Evolutionary conservation across 371 early-diverging fungal genomes (phyloP).

Genomic region (Mucor saturninus): DNA sequence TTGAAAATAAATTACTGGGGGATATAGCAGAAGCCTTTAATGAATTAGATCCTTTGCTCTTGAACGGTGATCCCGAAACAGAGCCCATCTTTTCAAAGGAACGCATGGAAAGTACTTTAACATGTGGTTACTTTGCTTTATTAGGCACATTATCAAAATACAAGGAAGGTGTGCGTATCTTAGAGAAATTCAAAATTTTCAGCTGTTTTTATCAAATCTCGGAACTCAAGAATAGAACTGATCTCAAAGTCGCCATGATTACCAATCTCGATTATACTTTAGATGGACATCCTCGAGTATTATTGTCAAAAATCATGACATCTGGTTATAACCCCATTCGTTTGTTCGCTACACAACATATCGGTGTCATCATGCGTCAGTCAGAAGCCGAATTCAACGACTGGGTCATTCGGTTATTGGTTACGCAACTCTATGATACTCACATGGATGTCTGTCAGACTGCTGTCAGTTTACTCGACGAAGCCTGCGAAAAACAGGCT

Average conservation of each 20-base stretch:
- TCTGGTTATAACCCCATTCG: constrained; percentile 82
- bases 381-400: constrained; percentile 67
- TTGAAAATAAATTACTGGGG: constrained; percentile 68
- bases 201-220: constrained; percentile 81
- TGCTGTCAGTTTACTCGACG: constrained; percentile 75
- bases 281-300: constrained; percentile 84
- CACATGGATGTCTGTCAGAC: constrained; percentile 74
- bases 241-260: constrained; percentile 79
- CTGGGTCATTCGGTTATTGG: constrained; percentile 79
- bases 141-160: constrained; percentile 70
- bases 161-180: constrained; percentile 69
- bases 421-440: constrained; percentile 86
- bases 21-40: constrained; percentile 75
- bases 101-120: constrained; percentile 73
- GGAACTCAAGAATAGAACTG: constrained; percentile 82
- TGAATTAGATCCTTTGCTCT: constrained; percentile 66
- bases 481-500: constrained; percentile 69
- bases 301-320: constrained; percentile 84
- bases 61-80: constrained; percentile 34
- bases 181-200: constrained; percentile 82
- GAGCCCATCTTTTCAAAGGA: constrained; percentile 84
- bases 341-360: constrained; percentile 75
- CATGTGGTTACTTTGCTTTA: constrained; percentile 81
- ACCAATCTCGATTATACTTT: constrained; percentile 76
- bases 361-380: constrained; percentile 67